A percentile compares a stretch with the other conserved stretches of the same genome.
phyloP scores from a whole-genome alignment of 257 asterid species.

The Solanum clarkiae region DNA sequence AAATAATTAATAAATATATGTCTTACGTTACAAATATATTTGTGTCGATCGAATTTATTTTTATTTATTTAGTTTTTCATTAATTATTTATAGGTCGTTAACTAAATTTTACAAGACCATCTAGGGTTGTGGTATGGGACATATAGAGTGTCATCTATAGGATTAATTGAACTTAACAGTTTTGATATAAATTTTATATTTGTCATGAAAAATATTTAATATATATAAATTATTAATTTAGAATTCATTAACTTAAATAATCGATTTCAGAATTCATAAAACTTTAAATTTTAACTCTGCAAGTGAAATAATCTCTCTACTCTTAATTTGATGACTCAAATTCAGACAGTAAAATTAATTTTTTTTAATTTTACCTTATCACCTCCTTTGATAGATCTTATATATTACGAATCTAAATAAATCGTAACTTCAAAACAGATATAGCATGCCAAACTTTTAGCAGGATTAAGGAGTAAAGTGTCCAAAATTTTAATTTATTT shows the following conservation, averaged over 20 bases:
- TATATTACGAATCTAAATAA: background rate
- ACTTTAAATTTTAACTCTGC: background rate
- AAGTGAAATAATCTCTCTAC: background rate
- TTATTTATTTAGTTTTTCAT: background rate
- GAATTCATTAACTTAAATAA: background rate
- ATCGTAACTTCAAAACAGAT: background rate
- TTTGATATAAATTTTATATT: background rate
- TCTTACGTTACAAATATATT: background rate
- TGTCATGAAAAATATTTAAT: background rate
- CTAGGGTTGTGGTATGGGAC: background rate
- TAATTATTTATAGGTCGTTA: background rate
- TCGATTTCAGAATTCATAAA: background rate
- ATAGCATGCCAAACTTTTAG: background rate
- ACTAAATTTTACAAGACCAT: background rate
- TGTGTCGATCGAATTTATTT: too few relatives aligned
- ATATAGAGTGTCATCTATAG: background rate
- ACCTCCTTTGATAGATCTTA: background rate
- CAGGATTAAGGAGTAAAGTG: background rate
- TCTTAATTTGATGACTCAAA: background rate
- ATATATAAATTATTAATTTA: background rate
- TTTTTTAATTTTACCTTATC: too few relatives aligned
- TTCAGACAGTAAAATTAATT: background rate
- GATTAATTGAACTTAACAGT: background rate
- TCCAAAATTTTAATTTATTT: background rate
- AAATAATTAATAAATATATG: background rate